Conservation (phyloP, 2,329 filamentous ascomycete species). For the Aspergillus sp. region DNA sequence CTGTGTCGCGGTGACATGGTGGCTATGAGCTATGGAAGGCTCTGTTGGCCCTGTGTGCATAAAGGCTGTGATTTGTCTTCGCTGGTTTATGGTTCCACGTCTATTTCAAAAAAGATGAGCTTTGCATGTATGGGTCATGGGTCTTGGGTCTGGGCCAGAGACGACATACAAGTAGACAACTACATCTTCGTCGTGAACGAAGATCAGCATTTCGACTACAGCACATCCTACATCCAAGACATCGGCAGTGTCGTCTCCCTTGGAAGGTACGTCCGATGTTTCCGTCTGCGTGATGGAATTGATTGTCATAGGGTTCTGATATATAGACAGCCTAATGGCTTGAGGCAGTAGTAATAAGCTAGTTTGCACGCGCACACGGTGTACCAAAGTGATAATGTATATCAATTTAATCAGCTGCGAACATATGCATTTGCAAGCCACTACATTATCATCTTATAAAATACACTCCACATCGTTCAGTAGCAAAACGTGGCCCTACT, state of each 20-base stretch:
- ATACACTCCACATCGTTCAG: too few species aligned
- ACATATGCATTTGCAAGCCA: too few species aligned
- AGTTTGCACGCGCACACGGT: too few species aligned
- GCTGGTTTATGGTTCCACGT: constrained; percentile 10
- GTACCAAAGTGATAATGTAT: background rate
- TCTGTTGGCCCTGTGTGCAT: constrained; percentile 46
- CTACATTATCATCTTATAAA: too few species aligned
- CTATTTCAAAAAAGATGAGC: constrained; percentile 13
- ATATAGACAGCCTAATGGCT: too few species aligned
- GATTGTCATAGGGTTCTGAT: background rate
- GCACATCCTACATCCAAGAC: too few species aligned
- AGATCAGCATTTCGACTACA: background rate
- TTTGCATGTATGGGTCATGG: constrained; percentile 17
- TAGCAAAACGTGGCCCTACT: too few species aligned
- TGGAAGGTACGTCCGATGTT: background rate
- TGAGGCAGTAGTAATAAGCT: too few species aligned
- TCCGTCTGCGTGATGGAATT: background rate
- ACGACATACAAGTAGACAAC: background rate
- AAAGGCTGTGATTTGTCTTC: constrained; percentile 36
- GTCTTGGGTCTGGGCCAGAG: too few species aligned
- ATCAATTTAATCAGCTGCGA: background rate
- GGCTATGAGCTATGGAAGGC: constrained; percentile 47
- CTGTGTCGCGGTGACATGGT: constrained; percentile 58
- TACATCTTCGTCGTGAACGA: background rate
- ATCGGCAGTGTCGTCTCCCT: too few species aligned